Percentiles rank a stretch among this genome's conserved stretches.
These are phyloP conservation scores for Trichoderma harzianum DNA, from an alignment of 2,329 filamentous ascomycete species.

Conservation along the genomic window DNA sequence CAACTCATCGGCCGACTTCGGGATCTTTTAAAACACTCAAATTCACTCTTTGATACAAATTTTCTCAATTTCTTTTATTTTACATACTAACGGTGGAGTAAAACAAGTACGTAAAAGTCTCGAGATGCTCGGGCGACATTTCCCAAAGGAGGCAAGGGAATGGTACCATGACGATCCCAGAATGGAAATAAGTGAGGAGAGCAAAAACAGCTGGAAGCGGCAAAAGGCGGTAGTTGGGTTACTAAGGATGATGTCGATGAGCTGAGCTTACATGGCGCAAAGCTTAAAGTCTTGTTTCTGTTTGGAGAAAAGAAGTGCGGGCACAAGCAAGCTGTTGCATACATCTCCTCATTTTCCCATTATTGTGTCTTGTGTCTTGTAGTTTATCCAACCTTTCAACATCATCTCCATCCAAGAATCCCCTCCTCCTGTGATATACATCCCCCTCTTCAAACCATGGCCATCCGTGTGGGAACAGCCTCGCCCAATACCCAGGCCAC, in stretches of 20 bases:
- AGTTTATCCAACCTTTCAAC: background rate
- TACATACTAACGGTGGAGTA: background rate
- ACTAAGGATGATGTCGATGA: background rate
- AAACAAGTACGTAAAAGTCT: background rate
- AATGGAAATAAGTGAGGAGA: background rate
- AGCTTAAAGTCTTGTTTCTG: background rate
- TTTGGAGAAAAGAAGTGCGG: background rate
- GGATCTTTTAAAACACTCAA: background rate
- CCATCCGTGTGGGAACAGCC: slow-evolving; percentile 53
- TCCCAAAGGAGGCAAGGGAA: background rate
- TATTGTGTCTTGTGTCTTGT: background rate
- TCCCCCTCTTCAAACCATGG: slow-evolving; percentile 18
- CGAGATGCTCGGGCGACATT: background rate
- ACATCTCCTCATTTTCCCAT: background rate
- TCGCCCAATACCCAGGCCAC: slow-evolving; percentile 52
- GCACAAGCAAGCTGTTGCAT: background rate
- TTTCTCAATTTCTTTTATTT: background rate
- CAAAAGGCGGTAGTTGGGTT: background rate
- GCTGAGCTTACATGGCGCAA: slow-evolving; percentile 10
- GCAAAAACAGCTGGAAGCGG: background rate
- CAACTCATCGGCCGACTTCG: background rate
- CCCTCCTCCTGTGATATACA: background rate
- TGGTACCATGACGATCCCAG: background rate
- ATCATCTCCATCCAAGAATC: background rate
- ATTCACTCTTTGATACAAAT: background rate